Conservation (phyloP, 2,329 filamentous ascomycete species). For the Plenodomus lindquistii region DNA sequence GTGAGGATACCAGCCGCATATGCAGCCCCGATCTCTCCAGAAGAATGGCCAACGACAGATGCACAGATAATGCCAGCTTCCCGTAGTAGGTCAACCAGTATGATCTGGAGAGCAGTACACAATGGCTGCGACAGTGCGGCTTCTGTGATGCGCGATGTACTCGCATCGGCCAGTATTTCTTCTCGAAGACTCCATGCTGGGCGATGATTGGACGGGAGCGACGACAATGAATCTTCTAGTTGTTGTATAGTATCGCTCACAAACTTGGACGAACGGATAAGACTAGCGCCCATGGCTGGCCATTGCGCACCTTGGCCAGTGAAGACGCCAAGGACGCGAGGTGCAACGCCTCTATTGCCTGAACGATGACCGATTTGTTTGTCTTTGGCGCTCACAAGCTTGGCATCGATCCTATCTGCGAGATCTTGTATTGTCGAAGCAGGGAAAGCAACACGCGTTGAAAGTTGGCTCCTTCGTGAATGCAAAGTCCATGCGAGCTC, state of each 20-base stretch:
- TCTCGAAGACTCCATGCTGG: not conserved
- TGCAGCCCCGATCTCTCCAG: conserved; percentile 48
- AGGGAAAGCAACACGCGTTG: not conserved
- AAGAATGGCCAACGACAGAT: conserved; percentile 48
- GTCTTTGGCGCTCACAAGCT: too few relatives aligned
- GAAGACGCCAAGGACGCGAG: conserved; percentile 6
- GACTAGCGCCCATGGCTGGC: conserved; percentile 14
- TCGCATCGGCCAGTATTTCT: conserved; percentile 8
- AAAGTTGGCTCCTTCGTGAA: not conserved
- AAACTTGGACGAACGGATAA: conserved; percentile 5
- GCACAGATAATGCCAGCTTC: conserved; percentile 28
- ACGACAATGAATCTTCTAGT: conserved; percentile 13
- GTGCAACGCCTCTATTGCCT: too few relatives aligned
- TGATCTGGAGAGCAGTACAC: conserved; percentile 45
- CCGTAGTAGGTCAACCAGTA: conserved; percentile 34
- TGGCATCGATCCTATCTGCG: not conserved
- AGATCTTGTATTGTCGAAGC: not conserved
- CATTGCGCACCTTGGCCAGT: conserved; percentile 29
- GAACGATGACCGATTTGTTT: too few relatives aligned
- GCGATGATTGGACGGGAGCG: conserved; percentile 3
- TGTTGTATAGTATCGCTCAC: not conserved
- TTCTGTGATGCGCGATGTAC: conserved; percentile 9
- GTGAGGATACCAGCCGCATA: conserved; percentile 36
- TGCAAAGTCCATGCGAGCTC: conserved; percentile 3
- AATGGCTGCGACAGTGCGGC: conserved; percentile 36